Base-by-base conservation (phyloP, 495 filamentous ascomycete genomes). In the Xylona heveae region DNA sequence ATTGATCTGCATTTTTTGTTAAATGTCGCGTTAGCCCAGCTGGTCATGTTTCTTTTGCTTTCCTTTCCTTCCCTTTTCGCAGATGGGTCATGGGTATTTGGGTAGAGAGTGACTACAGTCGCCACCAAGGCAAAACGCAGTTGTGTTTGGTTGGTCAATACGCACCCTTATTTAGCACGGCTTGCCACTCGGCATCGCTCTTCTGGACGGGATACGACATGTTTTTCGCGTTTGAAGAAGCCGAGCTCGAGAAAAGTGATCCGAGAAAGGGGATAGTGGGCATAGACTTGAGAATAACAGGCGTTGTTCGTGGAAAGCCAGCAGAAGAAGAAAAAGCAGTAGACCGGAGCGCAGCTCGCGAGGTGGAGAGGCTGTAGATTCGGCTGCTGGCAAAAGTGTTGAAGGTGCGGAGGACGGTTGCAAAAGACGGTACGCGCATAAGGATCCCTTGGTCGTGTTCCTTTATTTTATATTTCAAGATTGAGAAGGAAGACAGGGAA, bases 131-230 rank as follows among this genome's bases (percentile, higher is more conserved):
- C 24, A 1, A n/a, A n/a, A 13, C 24, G n/a, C n/a, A 10, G 1
- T 1, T 31, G 2, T 12, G 28, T 12, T 14, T 29, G 15, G 10
- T 7, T 7, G 4, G n/a, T 19, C n/a, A 44, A 37, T 4, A 41
- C 45, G 29, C 53, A 84, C 81, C 80, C 42, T 66, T 72, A 38
- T 49, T 77, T 19, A 97, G 54, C 20, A 90, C 64, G 7, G 85
- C 75, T 38, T 71, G 75, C 88, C 88, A 97, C 56, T 94, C 78
- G 17, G 78, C 69, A 14, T 77, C 60, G 24, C 55, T 70, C 52
- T 81, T 79, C 54, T 90, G 54, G 31, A 82, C 68, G 4, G 85
- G 83, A 43, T 71, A 79, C 20, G 75, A 71, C 68, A 80, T 88
- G 30, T 64, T 73, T 47, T 51, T 43, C 34, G 52, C 37, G 18